phyloP scores from a whole-genome alignment of 2,329 filamentous ascomycete species.

The Nannizzia gypsea region DNA sequence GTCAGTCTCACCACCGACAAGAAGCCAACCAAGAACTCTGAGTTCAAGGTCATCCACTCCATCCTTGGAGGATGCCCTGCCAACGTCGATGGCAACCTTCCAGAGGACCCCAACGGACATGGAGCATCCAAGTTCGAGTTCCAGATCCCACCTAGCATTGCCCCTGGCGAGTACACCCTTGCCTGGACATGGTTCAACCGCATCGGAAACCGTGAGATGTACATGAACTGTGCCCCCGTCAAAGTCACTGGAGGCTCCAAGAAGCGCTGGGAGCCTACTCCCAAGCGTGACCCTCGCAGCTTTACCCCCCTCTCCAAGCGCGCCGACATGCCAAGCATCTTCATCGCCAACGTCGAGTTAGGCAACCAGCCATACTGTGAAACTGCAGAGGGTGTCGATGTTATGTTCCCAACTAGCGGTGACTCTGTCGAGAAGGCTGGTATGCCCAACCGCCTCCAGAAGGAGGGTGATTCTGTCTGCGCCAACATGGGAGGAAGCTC shows the following conservation, averaged over 20 bases:
- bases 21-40: constrained; percentile 51
- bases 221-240: constrained; percentile 88
- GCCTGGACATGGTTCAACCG: constrained; percentile 96
- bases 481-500: constrained; percentile 22
- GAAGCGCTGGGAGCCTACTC: constrained; percentile 21
- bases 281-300: constrained; percentile 8
- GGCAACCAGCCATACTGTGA: constrained; percentile 40
- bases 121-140: constrained; percentile 54
- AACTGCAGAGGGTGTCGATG: constrained; percentile 44
- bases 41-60: constrained; percentile 83
- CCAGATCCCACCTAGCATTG: constrained; percentile 58
- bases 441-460: constrained; percentile 26
- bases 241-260: constrained; percentile 45
- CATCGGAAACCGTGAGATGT: constrained; percentile 86
- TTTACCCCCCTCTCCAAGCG: constrained; percentile 39
- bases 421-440: constrained; percentile 42
- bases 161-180: constrained; percentile 64
- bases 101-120: constrained; percentile 32
- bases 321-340: constrained; percentile 58
- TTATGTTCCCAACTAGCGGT: constrained; percentile 59
- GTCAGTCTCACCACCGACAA: constrained; percentile 71
- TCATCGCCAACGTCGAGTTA: constrained; percentile 54
- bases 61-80: constrained; percentile 77
- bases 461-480: constrained; percentile 21
- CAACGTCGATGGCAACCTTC: constrained; percentile 47